Evolutionary conservation across 495 filamentous ascomycete genomes (phyloP).

Genomic region (Neurospora sp.): DNA sequence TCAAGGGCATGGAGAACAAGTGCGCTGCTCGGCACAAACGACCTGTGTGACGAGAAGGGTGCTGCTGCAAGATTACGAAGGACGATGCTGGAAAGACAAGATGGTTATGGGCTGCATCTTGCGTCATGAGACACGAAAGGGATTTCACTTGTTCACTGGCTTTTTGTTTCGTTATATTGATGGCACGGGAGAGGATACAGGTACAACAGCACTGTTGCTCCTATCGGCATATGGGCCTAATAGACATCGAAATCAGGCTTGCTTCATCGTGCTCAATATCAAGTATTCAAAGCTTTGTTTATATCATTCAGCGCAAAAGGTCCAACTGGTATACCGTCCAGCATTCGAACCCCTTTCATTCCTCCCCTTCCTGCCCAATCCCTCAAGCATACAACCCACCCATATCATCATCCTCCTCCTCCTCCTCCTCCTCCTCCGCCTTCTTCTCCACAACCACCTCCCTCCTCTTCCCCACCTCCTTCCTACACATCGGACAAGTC

Average conservation of each 20-base stretch:
- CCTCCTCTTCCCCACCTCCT: conserved; percentile 67
- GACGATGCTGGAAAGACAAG: neutral
- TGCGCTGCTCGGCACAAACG: neutral
- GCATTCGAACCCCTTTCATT: too few relatives aligned
- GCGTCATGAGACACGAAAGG: neutral
- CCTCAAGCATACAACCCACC: conserved; percentile 65
- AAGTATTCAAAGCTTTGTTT: neutral
- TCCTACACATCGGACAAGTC: conserved; percentile 80
- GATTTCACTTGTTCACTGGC: neutral
- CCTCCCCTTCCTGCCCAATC: too few relatives aligned
- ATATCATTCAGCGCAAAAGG: neutral
- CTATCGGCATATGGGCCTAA: neutral
- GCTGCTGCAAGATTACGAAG: neutral
- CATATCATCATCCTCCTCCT: conserved; percentile 60
- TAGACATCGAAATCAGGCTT: neutral
- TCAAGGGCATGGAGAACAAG: neutral
- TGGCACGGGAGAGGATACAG: neutral
- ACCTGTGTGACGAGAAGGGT: neutral
- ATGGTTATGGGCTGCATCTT: neutral
- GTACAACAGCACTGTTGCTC: neutral
- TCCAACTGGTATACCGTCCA: neutral
- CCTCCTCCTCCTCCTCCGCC: conserved; percentile 43
- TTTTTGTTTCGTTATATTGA: neutral
- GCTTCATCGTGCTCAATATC: neutral
- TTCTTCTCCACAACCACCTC: conserved; percentile 35